Conservation (phyloP, 1,284 basidiomycete species). For the Puccinia triticina region DNA sequence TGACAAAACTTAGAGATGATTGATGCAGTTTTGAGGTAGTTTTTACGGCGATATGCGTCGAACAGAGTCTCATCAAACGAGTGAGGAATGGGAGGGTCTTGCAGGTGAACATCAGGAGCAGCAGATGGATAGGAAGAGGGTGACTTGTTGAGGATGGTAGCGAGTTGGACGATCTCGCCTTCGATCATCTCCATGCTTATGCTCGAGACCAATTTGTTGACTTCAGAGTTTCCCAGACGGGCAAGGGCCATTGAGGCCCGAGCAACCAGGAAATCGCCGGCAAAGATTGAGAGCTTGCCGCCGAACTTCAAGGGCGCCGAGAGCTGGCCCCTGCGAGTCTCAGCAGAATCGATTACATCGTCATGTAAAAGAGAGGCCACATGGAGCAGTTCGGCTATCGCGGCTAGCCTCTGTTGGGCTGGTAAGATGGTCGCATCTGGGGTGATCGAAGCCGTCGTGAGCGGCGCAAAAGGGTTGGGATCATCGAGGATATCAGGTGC, state of each 20-base stretch:
- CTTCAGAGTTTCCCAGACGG: slow-evolving; percentile 80
- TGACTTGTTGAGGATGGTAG: neutral
- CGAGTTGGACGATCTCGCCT: slow-evolving; percentile 87
- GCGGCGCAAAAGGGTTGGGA: neutral
- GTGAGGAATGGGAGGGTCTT: neutral
- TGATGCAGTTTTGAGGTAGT: slow-evolving; percentile 93
- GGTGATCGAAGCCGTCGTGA: neutral
- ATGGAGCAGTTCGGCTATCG: slow-evolving; percentile 98
- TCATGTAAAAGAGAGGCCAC: slow-evolving; percentile 94
- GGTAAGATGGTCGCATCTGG: slow-evolving; percentile 66
- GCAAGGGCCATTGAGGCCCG: slow-evolving; percentile 85
- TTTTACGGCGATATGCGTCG: slow-evolving; percentile 86
- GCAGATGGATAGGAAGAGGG: too few relatives aligned
- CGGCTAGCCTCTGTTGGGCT: slow-evolving; percentile 86
- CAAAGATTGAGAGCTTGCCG: slow-evolving; percentile 90
- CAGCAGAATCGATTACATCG: slow-evolving; percentile 86
- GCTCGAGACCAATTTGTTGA: slow-evolving; percentile 87
- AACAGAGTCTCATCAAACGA: slow-evolving; percentile 66
- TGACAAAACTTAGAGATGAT: slow-evolving; percentile 92
- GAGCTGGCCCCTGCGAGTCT: slow-evolving; percentile 76
- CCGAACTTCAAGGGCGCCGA: slow-evolving; percentile 86
- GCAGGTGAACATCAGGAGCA: too few relatives aligned
- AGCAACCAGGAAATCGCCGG: slow-evolving; percentile 92
- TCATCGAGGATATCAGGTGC: slow-evolving; percentile 71
- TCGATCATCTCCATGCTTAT: slow-evolving; percentile 95